Conservation (phyloP, 371 early-diverging fungal genomes). For the Mucor lusitanicus region DNA sequence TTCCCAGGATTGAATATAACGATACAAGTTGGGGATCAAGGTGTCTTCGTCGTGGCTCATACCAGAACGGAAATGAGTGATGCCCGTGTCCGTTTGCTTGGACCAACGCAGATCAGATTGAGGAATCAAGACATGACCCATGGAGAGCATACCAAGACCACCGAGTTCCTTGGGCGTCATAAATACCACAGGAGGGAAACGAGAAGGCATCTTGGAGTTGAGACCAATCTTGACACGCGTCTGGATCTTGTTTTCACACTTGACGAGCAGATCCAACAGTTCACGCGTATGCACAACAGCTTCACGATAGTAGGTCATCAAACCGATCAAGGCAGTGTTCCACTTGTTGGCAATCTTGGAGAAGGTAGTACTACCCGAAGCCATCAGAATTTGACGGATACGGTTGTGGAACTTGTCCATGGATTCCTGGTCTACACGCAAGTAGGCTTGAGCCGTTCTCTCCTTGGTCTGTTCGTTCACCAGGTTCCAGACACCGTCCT, state of each 20-base stretch:
- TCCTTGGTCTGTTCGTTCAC: conserved; percentile 97
- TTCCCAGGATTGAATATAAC: conserved; percentile 98
- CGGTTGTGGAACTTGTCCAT: conserved; percentile 94
- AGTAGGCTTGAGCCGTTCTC: conserved; percentile 94
- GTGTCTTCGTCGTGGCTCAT: conserved; percentile 98
- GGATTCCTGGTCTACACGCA: conserved; percentile 94
- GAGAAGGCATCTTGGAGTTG: conserved; percentile 98
- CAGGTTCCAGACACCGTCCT: conserved; percentile 97
- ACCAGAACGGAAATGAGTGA: conserved; percentile 98
- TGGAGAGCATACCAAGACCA: conserved; percentile 98
- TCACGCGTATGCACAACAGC: conserved; percentile 97
- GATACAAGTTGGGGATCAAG: conserved; percentile 95
- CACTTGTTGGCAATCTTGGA: conserved; percentile 98
- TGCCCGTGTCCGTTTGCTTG: conserved; percentile 95
- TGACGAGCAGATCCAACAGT: conserved; percentile 93
- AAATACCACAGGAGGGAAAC: conserved; percentile 98
- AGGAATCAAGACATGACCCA: conserved; percentile 98
- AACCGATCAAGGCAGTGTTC: conserved; percentile 92
- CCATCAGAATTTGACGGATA: conserved; percentile 97
- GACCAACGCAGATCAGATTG: conserved; percentile 97
- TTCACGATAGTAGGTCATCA: conserved; percentile 98
- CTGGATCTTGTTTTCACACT: conserved; percentile 97
- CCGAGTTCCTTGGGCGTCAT: conserved; percentile 85
- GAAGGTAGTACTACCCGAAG: conserved; percentile 96
- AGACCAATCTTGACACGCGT: conserved; percentile 99